These are phyloP conservation scores for Euphrasia arctica DNA, from an alignment of 305 asterid species.

Conservation along the genomic window DNA sequence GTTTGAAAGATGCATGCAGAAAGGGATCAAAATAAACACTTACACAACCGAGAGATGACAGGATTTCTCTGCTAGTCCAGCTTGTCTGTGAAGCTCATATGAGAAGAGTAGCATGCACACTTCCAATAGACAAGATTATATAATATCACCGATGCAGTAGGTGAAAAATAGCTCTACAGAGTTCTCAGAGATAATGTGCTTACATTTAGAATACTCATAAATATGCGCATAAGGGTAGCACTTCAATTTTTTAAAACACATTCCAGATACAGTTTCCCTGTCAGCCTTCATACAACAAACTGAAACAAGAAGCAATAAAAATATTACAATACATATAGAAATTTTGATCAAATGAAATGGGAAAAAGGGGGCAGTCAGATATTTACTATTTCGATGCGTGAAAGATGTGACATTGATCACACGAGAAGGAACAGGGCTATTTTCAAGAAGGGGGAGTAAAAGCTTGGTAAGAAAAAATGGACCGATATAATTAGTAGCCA, in stretches of 20 bases:
- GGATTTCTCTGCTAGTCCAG: constrained; percentile 44
- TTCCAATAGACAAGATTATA: constrained; percentile 32
- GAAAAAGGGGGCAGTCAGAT: constrained; percentile 4
- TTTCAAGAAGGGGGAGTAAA: constrained; percentile 69
- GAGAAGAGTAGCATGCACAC: constrained; percentile 76
- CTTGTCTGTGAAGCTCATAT: constrained; percentile 79
- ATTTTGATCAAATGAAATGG: not conserved
- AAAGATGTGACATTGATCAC: constrained; percentile 85
- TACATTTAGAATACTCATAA: constrained; percentile 84
- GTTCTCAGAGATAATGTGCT: constrained; percentile 29
- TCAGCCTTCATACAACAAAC: constrained; percentile 48
- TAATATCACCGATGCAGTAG: constrained; percentile 27
- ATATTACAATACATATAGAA: not conserved
- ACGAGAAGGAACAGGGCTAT: constrained; percentile 70
- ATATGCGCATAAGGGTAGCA: constrained; percentile 61
- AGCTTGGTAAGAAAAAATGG: constrained; percentile 77
- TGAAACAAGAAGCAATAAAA: constrained; percentile 22
- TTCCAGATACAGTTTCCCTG: constrained; percentile 59
- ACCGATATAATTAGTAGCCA: constrained; percentile 82
- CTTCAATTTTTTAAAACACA: constrained; percentile 38
- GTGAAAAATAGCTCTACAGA: constrained; percentile 5
- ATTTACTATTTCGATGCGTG: constrained; percentile 79
- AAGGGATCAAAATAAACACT: constrained; percentile 24
- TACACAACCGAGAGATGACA: constrained; percentile 67
- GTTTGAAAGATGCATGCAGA: not conserved